Evolutionary conservation across 768 basidiomycete species (phyloP).

Genomic region (Xerocomus potaroensis): DNA sequence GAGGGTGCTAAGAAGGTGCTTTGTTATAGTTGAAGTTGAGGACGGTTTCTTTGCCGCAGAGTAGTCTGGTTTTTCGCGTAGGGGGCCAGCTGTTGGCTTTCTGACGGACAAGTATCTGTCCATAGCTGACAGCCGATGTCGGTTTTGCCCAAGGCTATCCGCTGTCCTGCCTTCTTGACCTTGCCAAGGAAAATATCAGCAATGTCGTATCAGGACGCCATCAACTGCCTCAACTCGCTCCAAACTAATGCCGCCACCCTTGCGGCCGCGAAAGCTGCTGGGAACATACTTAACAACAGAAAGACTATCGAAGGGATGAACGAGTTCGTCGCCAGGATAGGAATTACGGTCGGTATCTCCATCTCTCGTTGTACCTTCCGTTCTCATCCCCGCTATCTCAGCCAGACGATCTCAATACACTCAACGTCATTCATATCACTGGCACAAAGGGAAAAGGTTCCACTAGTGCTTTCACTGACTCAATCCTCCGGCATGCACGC

Average conservation of each 20-base stretch:
- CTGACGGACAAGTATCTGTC: slow-evolving; percentile 24
- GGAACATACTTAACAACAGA: slow-evolving; percentile 39
- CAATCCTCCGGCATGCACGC: slow-evolving; percentile 70
- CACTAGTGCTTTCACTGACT: slow-evolving; percentile 89
- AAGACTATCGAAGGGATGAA: slow-evolving; percentile 85
- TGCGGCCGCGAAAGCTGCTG: slow-evolving; percentile 74
- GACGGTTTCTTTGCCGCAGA: slow-evolving; percentile 34
- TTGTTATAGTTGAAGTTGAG: slow-evolving; percentile 47
- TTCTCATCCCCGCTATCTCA: slow-evolving; percentile 30
- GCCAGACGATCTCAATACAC: slow-evolving; percentile 76
- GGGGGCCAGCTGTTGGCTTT: slow-evolving; percentile 14
- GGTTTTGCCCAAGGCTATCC: neutral
- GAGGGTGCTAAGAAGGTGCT: slow-evolving; percentile 57
- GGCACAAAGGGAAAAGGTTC: slow-evolving; percentile 99
- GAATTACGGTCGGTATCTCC: slow-evolving; percentile 69
- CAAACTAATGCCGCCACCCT: slow-evolving; percentile 94
- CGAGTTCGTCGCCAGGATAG: slow-evolving; percentile 83
- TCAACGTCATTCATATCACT: slow-evolving; percentile 95
- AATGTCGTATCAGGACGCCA: slow-evolving; percentile 63
- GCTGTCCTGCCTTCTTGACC: slow-evolving; percentile 6
- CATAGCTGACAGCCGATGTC: slow-evolving; percentile 10
- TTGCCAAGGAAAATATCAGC: slow-evolving; percentile 54
- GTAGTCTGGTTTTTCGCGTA: slow-evolving; percentile 8
- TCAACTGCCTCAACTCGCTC: slow-evolving; percentile 68
- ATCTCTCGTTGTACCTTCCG: neutral